A percentile compares a stretch with the other conserved stretches of the same genome.
phyloP scores from a whole-genome alignment of 2,329 filamentous ascomycete species.

The Fusarium sp. region DNA sequence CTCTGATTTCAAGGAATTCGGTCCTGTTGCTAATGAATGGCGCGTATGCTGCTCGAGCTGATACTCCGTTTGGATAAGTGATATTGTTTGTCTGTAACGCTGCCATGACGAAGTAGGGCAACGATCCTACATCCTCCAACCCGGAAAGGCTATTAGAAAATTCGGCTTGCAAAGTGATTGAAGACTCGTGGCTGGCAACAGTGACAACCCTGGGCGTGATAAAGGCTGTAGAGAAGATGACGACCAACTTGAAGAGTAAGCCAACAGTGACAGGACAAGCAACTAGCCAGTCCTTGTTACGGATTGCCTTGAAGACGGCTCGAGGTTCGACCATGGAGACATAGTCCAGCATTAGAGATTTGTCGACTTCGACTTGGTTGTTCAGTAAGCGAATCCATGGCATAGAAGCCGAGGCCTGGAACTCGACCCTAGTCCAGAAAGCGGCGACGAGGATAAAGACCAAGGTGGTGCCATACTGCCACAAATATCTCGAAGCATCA shows the following conservation, averaged over 20 bases:
- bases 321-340: constrained; percentile 50
- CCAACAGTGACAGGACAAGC: constrained; percentile 45
- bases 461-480: constrained; percentile 55
- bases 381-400: constrained; percentile 57
- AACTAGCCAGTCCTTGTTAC: constrained; percentile 56
- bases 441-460: constrained; percentile 53
- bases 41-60: constrained; percentile 54
- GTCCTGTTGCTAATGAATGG: constrained; percentile 49
- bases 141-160: constrained; percentile 50
- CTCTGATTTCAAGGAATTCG: constrained; percentile 46
- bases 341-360: constrained; percentile 57
- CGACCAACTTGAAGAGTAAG: constrained; percentile 52
- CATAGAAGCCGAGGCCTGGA: constrained; percentile 56
- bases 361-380: constrained; percentile 48
- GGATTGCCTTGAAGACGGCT: constrained; percentile 49
- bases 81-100: constrained; percentile 51
- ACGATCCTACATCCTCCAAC: constrained; percentile 43
- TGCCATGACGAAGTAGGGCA: constrained; percentile 54
- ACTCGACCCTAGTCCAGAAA: constrained; percentile 57
- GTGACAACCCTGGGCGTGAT: constrained; percentile 53
- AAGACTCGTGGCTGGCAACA: constrained; percentile 42
- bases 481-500: constrained; percentile 53
- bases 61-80: constrained; percentile 53
- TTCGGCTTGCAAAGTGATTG: constrained; percentile 46
- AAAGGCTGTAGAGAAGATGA: constrained; percentile 56